Conservation (phyloP, 371 early-diverging fungal genomes). For the Apophysomyces sp. region DNA sequence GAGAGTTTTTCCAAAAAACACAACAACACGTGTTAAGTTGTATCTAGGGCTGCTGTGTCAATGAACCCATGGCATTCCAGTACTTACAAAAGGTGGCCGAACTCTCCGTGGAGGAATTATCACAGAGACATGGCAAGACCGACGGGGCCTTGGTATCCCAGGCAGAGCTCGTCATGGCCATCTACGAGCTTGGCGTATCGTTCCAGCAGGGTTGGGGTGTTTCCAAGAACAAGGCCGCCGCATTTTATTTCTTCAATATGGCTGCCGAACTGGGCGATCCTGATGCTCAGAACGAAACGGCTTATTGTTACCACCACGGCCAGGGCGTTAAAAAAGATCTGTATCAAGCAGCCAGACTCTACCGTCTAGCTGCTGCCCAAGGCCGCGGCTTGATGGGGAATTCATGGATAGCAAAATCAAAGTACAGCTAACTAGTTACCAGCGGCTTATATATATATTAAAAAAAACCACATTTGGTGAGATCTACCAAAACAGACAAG, state of each 20-base stretch:
- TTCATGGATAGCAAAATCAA: constrained; percentile 70
- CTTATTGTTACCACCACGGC: constrained; percentile 72
- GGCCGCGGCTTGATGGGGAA: constrained; percentile 82
- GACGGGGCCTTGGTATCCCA: constrained; percentile 36
- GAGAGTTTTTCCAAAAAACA: no score
- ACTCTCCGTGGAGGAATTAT: constrained; percentile 62
- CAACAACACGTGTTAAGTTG: not conserved
- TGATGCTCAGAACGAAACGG: constrained; percentile 84
- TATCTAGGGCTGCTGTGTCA: constrained; percentile 65
- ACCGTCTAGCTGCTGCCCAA: constrained; percentile 78
- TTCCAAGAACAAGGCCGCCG: constrained; percentile 75
- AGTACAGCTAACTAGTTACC: constrained; percentile 19
- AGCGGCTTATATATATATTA: no score
- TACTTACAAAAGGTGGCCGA: constrained; percentile 80
- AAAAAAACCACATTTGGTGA: not conserved
- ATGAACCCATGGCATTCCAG: constrained; percentile 64
- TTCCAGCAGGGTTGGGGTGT: constrained; percentile 93
- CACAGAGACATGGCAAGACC: constrained; percentile 27
- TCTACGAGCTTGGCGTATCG: constrained; percentile 84
- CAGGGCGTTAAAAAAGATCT: constrained; percentile 81
- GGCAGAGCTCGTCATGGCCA: constrained; percentile 74
- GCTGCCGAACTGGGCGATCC: constrained; percentile 84
- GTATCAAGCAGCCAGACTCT: constrained; percentile 78
- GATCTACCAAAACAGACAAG: not conserved
- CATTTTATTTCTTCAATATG: constrained; percentile 87